Base-by-base conservation (phyloP, 2,329 filamentous ascomycete genomes). In the Diaporthe eres region DNA sequence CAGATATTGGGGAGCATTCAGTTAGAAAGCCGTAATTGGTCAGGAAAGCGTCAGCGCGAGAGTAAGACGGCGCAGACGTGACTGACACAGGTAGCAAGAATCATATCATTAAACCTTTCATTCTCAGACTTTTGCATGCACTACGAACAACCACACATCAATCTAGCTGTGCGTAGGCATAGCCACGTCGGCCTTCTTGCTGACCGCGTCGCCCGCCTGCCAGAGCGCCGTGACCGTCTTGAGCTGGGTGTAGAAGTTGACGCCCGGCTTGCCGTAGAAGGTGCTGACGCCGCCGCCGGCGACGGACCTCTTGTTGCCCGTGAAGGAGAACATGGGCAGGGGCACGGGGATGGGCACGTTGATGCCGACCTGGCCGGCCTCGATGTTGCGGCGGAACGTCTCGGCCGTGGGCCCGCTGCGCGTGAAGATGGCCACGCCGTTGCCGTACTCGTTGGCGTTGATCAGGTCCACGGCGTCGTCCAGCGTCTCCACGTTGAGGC, bases 171-270 rank as follows among this genome's bases (percentile, higher is more conserved):
- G 76, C 47, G 76, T 77, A 34, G 94, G 94, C 94, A 96, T 96
- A 75, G 92, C 89, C 19, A 94, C 92, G 81, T 90, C 90, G 51
- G 93, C 93, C 86, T 93, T 93, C 57, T 89, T 92, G 74, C 90
- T 92, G 70, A 94, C 88, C 7, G 93, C 94, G 86, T 96, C 94
- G 82, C 94, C 92, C 75, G 89, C 90, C 78, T 90, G 90, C 97
- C 97, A 99, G 83, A 97, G 86, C 79, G 95, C 93, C 72, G 97
- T 99, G 67, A 99, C 97, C 3, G 97, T 99, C 94, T 99, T 98
- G 82, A 94, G 91, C 87, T 98, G 97, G 4, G 97, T 99, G 86
- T 98, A 98, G 84, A 99, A 99, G 83, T 94, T 93, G 83, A 99
- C 86, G 34, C 96, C 97, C 0, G 95, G 95, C 85, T 94, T 94